Base-by-base conservation (phyloP, 164 flowering plant genomes). In the Berberis vulgaris region DNA sequence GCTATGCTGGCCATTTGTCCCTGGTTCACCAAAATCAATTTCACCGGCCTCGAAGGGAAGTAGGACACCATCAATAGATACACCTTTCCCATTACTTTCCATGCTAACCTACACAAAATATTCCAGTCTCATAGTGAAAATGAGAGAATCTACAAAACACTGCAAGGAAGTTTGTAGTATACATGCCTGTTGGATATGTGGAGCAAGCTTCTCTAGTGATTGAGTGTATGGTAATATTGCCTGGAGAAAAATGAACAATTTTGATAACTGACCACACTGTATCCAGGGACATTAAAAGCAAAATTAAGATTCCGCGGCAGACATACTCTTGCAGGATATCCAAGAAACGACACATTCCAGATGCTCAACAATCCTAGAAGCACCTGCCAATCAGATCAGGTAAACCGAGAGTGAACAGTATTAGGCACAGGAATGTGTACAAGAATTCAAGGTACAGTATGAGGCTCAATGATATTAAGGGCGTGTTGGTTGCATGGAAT, bases 11-110 rank as follows among this genome's bases (percentile, higher is more conserved):
- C 97, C 97, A 78, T 94, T 94, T 62, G 99, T 94, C 70, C 99
- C 99, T 39, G 99, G 97, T 78, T 94, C 99, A 67, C 96, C 99
- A 80, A 94, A 94, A 76, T 94, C 99, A 74, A 94, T 94, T 78
- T 94, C 99, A 60, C 99, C 99, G 49, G 96, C 76, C 76, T 86
- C 99, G 79, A 75, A 88, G 13, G 96, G 95, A 74, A 91, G 97
- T 26, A 76, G 84, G 26, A 80, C 77, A 52, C 99, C 99, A 79
- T 94, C 97, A 71, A 94, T 94, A 55, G 99, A 91, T 11, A 94
- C 96, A 26, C 97, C 86, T 72, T 94, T 94, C 41, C 99, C 99
- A 79, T 94, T 91, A 72, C 99, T 94, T 71, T 94, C 99, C 99
- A 94, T 94, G 86, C 99, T 94, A 60, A 94, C 96, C 99, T 94